A percentile compares a stretch with the other conserved stretches of the same genome.
phyloP scores from a whole-genome alignment of 495 filamentous ascomycete species.

The Trichocladium antarcticum region DNA sequence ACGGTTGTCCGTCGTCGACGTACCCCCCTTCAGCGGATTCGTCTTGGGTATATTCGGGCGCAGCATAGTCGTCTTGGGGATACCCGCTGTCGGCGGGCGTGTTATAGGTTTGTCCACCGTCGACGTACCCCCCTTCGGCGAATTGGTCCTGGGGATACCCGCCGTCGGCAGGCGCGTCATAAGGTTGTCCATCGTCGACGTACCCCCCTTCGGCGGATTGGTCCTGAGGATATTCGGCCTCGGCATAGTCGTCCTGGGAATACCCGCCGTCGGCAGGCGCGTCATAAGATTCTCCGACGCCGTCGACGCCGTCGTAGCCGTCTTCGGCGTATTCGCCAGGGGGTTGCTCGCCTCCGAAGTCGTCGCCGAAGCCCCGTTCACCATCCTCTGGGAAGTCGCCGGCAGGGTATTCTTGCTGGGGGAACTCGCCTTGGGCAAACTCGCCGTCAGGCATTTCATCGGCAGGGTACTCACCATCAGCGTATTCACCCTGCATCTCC shows the following conservation, averaged over 20 bases:
- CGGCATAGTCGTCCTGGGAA: neutral
- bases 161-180: neutral
- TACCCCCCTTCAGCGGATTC: neutral
- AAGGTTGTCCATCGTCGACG: neutral
- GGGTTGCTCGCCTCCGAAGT: neutral
- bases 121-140: neutral
- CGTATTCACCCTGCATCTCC: neutral
- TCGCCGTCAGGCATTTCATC: neutral
- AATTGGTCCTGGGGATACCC: neutral
- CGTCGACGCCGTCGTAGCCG: neutral
- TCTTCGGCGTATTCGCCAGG: neutral
- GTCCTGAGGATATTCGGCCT: neutral
- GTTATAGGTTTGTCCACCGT: too few species aligned
- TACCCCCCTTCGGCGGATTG: neutral
- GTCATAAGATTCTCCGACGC: neutral
- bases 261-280: neutral
- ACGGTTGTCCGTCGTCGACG: too few species aligned
- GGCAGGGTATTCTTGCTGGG: neutral
- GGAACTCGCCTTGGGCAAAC: neutral
- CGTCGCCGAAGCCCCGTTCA: slow-evolving; percentile 1
- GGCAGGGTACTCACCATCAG: neutral
- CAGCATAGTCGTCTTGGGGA: neutral
- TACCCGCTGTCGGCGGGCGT: neutral
- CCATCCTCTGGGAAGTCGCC: neutral
- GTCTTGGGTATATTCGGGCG: neutral